Evolutionary conservation across 2,329 filamentous ascomycete species (phyloP).

Genomic region (Beauveria sp.): DNA sequence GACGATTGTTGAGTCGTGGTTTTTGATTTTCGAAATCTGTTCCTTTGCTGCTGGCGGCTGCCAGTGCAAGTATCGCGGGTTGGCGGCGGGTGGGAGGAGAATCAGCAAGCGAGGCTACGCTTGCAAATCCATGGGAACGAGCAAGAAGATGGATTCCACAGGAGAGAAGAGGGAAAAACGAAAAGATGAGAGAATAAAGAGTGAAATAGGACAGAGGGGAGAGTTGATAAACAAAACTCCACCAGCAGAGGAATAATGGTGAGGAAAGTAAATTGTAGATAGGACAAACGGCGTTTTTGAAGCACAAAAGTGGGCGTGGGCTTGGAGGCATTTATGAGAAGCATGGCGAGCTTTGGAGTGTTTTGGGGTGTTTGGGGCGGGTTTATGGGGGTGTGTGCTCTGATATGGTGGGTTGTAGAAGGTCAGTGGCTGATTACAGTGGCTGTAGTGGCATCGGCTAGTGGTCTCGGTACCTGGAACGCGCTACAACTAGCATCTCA

Average conservation of each 20-base stretch:
- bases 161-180: not conserved
- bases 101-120: slow-evolving; percentile 1
- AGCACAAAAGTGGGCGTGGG: slow-evolving; percentile 10
- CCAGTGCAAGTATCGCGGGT: not conserved
- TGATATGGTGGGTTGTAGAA: not conserved
- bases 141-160: not conserved
- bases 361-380: not conserved
- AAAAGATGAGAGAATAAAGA: not conserved
- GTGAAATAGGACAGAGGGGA: not conserved
- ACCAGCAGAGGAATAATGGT: slow-evolving; percentile 1
- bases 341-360: not conserved
- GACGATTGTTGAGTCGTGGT: not conserved
- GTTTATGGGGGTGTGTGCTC: not conserved
- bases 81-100: not conserved
- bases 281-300: slow-evolving; percentile 5
- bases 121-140: slow-evolving; percentile 3
- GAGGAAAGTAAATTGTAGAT: not conserved
- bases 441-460: not conserved
- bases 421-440: not conserved
- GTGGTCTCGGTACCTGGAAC: not conserved
- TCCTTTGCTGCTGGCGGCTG: not conserved
- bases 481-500: not conserved
- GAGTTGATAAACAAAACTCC: slow-evolving; percentile 8
- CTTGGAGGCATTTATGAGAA: slow-evolving; percentile 10
- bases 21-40: not conserved